These are phyloP conservation scores for Geotrichum aggregatum DNA, from an alignment of 1,139 yeast genomes.

Conservation along the genomic window DNA sequence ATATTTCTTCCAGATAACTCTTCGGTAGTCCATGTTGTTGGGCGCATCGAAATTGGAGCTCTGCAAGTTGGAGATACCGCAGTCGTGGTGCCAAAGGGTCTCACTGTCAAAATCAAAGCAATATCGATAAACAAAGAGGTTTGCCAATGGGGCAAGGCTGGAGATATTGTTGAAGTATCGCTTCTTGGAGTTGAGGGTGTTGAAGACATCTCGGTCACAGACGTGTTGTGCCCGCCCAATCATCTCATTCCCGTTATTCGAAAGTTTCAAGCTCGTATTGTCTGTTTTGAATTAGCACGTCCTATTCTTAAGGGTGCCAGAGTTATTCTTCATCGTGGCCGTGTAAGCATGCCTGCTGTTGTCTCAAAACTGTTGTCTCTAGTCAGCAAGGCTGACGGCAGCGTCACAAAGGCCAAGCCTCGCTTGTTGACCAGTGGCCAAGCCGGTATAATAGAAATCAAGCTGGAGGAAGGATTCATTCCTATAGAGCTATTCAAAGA, in stretches of 20 bases:
- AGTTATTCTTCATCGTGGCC: conserved; percentile 76
- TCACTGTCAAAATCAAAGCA: conserved; percentile 45
- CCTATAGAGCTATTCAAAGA: conserved; percentile 61
- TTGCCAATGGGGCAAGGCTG: conserved; percentile 53
- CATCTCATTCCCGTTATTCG: conserved; percentile 48
- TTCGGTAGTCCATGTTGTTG: conserved; percentile 49
- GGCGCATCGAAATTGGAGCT: conserved; percentile 71
- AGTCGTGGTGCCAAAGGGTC: conserved; percentile 50
- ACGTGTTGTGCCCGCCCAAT: conserved; percentile 55
- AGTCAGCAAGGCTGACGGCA: conserved; percentile 45
- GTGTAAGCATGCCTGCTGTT: conserved; percentile 71
- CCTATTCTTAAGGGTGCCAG: conserved; percentile 85
- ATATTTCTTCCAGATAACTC: conserved; percentile 35
- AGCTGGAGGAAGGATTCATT: conserved; percentile 49
- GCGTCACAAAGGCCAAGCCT: conserved; percentile 49
- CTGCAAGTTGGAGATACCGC: conserved; percentile 75
- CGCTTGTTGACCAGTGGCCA: conserved; percentile 72
- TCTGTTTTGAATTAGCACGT: conserved; percentile 62
- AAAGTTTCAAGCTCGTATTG: conserved; percentile 53
- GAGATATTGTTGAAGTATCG: conserved; percentile 63
- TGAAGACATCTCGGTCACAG: conserved; percentile 67
- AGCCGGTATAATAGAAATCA: conserved; percentile 66
- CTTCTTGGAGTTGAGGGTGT: conserved; percentile 47
- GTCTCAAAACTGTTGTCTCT: conserved; percentile 54
- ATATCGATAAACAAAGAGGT: conserved; percentile 37